Conservation (phyloP, 1,284 basidiomycete species). For the Phenoliferia sp. region DNA sequence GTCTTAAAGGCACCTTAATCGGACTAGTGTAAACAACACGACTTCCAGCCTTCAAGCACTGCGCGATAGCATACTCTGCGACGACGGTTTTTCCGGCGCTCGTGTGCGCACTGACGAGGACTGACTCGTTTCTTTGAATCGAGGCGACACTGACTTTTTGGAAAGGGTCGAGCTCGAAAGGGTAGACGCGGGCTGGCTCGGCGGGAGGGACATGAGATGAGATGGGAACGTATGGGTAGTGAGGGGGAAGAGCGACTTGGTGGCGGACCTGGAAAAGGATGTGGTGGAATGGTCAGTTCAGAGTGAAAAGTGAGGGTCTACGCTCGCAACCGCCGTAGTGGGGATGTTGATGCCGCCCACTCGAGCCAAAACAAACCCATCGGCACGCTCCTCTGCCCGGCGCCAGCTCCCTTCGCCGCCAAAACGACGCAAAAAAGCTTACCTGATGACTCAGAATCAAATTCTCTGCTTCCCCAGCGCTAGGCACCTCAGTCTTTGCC, state of each 20-base stretch:
- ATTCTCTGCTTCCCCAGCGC: slow-evolving; percentile 15
- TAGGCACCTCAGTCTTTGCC: slow-evolving; percentile 25
- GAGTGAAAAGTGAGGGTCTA: no score
- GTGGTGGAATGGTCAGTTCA: no score
- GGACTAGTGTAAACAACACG: slow-evolving; percentile 98
- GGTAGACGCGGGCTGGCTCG: slow-evolving; percentile 88
- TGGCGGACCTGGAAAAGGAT: slow-evolving; percentile 67
- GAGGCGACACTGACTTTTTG: slow-evolving; percentile 90
- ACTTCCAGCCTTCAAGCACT: slow-evolving; percentile 85
- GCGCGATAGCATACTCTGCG: slow-evolving; percentile 98
- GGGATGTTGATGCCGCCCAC: no score
- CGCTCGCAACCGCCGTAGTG: no score
- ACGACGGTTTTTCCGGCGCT: slow-evolving; percentile 98
- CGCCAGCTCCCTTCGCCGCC: not conserved
- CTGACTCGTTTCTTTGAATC: slow-evolving; percentile 95
- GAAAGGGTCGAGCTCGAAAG: slow-evolving; percentile 96
- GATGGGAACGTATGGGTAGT: slow-evolving; percentile 87
- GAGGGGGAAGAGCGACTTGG: slow-evolving; percentile 91
- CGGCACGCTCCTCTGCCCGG: not conserved
- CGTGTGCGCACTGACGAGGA: slow-evolving; percentile 97
- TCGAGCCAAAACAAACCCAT: no score
- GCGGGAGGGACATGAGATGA: slow-evolving; percentile 84
- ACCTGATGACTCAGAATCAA: slow-evolving; percentile 60
- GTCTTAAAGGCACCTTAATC: slow-evolving; percentile 74
- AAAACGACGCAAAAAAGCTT: slow-evolving; percentile 27